A percentile compares a stretch with the other conserved stretches of the same genome.
Evolutionary conservation across 169 alveolate genomes (phyloP).

Genomic region (Cryptosporidium muris): DNA sequence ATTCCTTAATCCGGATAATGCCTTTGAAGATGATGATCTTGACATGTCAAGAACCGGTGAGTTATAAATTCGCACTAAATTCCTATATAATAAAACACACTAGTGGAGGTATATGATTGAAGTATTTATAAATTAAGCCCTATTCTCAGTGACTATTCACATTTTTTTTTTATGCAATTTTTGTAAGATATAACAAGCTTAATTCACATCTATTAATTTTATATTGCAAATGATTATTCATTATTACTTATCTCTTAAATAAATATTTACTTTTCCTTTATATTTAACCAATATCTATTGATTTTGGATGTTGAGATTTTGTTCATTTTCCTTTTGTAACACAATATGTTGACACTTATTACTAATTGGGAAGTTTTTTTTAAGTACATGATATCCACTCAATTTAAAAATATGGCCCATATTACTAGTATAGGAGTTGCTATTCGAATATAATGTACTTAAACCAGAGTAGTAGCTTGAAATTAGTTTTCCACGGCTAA

Average conservation of each 20-base stretch:
- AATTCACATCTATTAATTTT: too few relatives aligned
- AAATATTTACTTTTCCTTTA: too few relatives aligned
- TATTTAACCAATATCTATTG: neutral
- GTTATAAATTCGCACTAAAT: constrained; percentile 15
- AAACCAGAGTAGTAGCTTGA: constrained; percentile 45
- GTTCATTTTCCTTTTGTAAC: constrained; percentile 15
- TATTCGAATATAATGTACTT: constrained; percentile 33
- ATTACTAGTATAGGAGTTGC: constrained; percentile 26
- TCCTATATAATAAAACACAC: too few relatives aligned
- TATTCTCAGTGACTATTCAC: too few relatives aligned
- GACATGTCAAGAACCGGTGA: constrained; percentile 67
- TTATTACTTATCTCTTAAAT: too few relatives aligned
- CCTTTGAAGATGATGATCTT: constrained; percentile 71
- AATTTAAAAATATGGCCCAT: neutral
- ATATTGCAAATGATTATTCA: too few relatives aligned
- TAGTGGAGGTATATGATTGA: too few relatives aligned
- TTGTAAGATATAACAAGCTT: neutral
- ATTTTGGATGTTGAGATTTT: constrained; percentile 54
- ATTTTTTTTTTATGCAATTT: neutral
- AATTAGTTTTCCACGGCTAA: constrained; percentile 7
- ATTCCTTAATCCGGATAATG: constrained; percentile 60
- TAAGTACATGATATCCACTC: neutral
- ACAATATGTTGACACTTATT: neutral
- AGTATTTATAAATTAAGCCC: too few relatives aligned
- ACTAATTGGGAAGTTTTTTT: neutral